Percentiles rank a stretch among this genome's conserved stretches.
phyloP scores from a whole-genome alignment of 495 filamentous ascomycete genomes.

The Apiosordaria backusii region DNA sequence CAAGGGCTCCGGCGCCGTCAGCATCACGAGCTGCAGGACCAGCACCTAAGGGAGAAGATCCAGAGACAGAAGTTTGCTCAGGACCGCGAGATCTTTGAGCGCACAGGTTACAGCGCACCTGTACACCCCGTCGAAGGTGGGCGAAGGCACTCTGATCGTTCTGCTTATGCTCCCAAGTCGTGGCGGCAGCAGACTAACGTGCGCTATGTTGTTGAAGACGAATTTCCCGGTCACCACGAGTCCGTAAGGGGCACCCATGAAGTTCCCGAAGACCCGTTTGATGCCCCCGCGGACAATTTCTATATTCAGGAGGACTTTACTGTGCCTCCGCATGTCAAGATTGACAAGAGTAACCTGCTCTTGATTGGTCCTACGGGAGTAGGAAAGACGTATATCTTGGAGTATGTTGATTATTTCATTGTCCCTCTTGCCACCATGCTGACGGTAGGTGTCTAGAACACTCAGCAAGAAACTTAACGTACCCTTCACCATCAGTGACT shows the following conservation, averaged over 20 bases:
- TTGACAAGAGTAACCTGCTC: constrained; percentile 96
- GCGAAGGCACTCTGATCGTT: constrained; percentile 28
- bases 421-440: constrained; percentile 6
- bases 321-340: constrained; percentile 61
- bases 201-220: constrained; percentile 54
- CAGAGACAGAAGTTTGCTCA: constrained; percentile 44
- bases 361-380: constrained; percentile 92
- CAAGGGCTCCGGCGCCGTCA: constrained; percentile 78
- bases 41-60: constrained; percentile 53
- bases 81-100: constrained; percentile 37
- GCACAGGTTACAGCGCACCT: constrained; percentile 27
- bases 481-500: constrained; percentile 95
- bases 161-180: constrained; percentile 21
- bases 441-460: constrained; percentile 31
- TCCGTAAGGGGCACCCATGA: constrained; percentile 47
- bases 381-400: constrained; percentile 93
- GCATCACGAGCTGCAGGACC: constrained; percentile 73
- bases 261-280: constrained; percentile 19
- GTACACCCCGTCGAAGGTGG: constrained; percentile 50
- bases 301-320: constrained; percentile 41
- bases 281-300: constrained; percentile 29
- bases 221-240: constrained; percentile 70
- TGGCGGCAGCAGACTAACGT: constrained; percentile 30
- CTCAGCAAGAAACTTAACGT: constrained; percentile 68
- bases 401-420: constrained; percentile 13